Evolutionary conservation across 768 basidiomycete species (phyloP).

Genomic region (Boletus rubescentipes): DNA sequence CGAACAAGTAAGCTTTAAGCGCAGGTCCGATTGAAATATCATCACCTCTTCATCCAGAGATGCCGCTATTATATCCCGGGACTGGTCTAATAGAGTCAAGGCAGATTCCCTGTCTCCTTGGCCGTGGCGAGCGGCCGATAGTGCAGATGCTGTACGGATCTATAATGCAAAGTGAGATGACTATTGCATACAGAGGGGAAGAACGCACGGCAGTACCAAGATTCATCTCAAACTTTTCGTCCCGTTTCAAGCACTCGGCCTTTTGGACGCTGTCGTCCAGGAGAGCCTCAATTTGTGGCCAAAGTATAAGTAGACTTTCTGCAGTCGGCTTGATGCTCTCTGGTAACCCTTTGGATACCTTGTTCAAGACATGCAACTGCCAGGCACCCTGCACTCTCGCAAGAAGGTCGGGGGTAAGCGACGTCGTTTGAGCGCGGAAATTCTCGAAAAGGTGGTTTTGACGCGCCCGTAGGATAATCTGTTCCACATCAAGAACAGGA

Average conservation of each 20-base stretch:
- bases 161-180: conserved; percentile 20
- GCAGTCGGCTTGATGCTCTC: conserved; percentile 43
- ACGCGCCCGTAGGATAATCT: conserved; percentile 94
- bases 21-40: conserved; percentile 9
- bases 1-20: conserved; percentile 7
- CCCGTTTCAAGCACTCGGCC: conserved; percentile 65
- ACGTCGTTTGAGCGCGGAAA: conserved; percentile 53
- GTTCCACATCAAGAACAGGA: conserved; percentile 5
- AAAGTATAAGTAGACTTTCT: conserved; percentile 52
- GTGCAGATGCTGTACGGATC: conserved; percentile 55
- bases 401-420: conserved; percentile 59
- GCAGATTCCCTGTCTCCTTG: conserved; percentile 45
- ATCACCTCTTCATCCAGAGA: conserved; percentile 73
- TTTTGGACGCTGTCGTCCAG: conserved; percentile 62
- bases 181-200: conserved; percentile 9
- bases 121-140: conserved; percentile 50
- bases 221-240: conserved; percentile 94
- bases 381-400: conserved; percentile 60
- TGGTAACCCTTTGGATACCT: conserved; percentile 64
- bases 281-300: conserved; percentile 53
- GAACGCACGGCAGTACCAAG: conserved; percentile 70
- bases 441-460: conserved; percentile 70
- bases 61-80: conserved; percentile 73
- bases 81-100: conserved; percentile 62
- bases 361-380: conserved; percentile 58